Conservation (phyloP, 2,329 filamentous ascomycete genomes). For the Xylariaceae sp. region DNA sequence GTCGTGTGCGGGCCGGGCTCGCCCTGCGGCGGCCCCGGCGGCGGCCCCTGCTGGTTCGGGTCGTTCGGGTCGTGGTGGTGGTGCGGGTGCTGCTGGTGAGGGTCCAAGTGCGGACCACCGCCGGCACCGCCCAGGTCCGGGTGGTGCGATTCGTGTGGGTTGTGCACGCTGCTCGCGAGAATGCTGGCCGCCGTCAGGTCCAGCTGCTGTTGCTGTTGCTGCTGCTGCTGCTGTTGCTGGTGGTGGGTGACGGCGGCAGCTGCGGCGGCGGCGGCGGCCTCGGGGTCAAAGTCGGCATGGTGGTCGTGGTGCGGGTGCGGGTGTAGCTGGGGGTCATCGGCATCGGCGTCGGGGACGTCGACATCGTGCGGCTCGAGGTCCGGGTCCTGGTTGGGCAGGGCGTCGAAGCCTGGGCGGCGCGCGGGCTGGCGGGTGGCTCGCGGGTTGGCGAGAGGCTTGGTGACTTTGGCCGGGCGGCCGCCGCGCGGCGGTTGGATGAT, state of each 20-base stretch:
- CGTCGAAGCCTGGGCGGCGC: slow-evolving; percentile 21
- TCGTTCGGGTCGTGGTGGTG: too few relatives aligned
- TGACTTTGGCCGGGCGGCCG: slow-evolving; percentile 36
- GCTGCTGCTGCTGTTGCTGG: slow-evolving; percentile 25
- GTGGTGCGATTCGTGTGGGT: slow-evolving; percentile 24
- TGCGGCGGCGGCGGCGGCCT: slow-evolving; percentile 25
- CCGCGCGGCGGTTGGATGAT: slow-evolving; percentile 29
- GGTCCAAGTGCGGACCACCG: slow-evolving; percentile 14
- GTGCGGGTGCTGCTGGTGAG: too few relatives aligned
- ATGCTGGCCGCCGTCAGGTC: slow-evolving; percentile 25
- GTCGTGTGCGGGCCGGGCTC: slow-evolving; percentile 29
- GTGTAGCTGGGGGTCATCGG: slow-evolving; percentile 15
- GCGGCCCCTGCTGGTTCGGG: too few relatives aligned
- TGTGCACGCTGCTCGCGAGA: slow-evolving; percentile 24
- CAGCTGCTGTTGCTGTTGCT: slow-evolving; percentile 25
- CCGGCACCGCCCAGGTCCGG: slow-evolving; percentile 21
- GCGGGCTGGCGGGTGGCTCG: slow-evolving; percentile 19
- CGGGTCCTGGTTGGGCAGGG: slow-evolving; percentile 26
- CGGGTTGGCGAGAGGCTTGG: slow-evolving; percentile 28
- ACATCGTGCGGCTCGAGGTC: slow-evolving; percentile 21
- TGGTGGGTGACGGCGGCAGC: slow-evolving; percentile 26
- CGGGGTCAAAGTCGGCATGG: slow-evolving; percentile 17
- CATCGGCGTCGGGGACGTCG: slow-evolving; percentile 13
- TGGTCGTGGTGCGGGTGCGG: slow-evolving; percentile 16
- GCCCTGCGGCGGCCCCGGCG: too few relatives aligned